Percentiles rank a stretch among this genome's conserved stretches.
These are phyloP conservation scores for Escallonia rubra DNA, from an alignment of 129 eudicot species.

Conservation along the genomic window DNA sequence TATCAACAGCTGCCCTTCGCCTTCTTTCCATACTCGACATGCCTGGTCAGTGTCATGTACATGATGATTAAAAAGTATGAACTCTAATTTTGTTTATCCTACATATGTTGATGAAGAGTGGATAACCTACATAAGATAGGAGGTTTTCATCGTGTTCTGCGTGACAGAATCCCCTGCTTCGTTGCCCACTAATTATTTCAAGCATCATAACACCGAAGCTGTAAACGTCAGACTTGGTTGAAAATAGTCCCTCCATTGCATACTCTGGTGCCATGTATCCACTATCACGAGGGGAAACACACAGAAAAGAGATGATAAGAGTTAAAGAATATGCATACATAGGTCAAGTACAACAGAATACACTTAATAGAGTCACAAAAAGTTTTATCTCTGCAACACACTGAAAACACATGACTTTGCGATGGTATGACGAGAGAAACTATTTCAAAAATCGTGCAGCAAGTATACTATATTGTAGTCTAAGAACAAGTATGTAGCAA, in stretches of 20 bases:
- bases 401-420: too few relatives aligned
- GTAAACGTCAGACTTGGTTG: conserved; percentile 14
- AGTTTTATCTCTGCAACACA: too few relatives aligned
- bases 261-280: conserved; percentile 1
- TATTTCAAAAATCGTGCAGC: too few relatives aligned
- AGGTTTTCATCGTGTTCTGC: conserved; percentile 10
- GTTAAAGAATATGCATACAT: background rate
- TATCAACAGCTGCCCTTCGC: conserved; percentile 11
- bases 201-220: conserved; percentile 20
- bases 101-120: background rate
- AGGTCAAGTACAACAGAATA: background rate
- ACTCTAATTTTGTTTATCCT: background rate
- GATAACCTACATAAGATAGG: conserved; percentile 14
- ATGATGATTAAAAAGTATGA: background rate
- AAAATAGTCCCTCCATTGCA: background rate
- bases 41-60: conserved; percentile 1
- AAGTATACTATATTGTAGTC: too few relatives aligned
- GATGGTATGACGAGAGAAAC: too few relatives aligned
- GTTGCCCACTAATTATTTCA: conserved; percentile 17
- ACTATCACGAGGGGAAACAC: too few relatives aligned
- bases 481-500: too few relatives aligned
- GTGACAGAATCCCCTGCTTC: conserved; percentile 10
- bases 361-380: background rate
- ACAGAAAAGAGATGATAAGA: background rate
- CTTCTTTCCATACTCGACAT: conserved; percentile 31